Base-by-base conservation (phyloP, 345 rosid species). In the Melaleuca alternifolia region DNA sequence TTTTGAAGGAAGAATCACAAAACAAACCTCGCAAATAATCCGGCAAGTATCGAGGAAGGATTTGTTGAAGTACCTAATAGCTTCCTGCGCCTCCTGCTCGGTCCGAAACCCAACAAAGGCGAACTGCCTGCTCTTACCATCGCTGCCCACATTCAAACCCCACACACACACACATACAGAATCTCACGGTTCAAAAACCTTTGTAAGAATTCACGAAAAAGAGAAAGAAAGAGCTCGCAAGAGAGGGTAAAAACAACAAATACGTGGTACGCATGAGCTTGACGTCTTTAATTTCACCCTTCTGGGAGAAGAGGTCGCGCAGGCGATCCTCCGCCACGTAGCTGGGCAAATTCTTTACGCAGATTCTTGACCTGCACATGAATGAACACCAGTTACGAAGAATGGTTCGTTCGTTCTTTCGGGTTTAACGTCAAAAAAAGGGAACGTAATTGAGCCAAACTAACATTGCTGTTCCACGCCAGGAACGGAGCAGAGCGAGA, bases 91-190 rank as follows among this genome's bases (percentile, higher is more conserved):
- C 88, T 96, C 97, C 41, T 59, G 87, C 87, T 91, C 94, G 1
- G 92, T 93, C 16, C 98, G 99, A 30, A 92, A 97, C 16, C 99
- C 99, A 75, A 96, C 88, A 85, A 95, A 96, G 37, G 97, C 99
- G 54, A 97, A 94, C 62, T 95, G 98, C 90, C 99, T 93, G 85
- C 93, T 95, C 89, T 88, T 93, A 30, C 99, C 99, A 86, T 96
- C 98, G 23, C 99, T 97, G 88, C 84, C n/a, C 79, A 71, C 1
- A 71, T 82, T 28, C 4, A 83, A 51, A 83, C 44, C 7, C 1
- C 52, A 16, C 53, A 85, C 84, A 75, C 50, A 50, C 61, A 59
- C 84, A 54, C 44, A 15, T 9, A 37, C 30, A 37, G 1, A 54
- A 44, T n/a, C 11, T 51, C 51, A 86, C 51, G 37, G 71, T 26